These are phyloP conservation scores for Papiliotrema laurentii DNA, from an alignment of 1,284 basidiomycete genomes.

Conservation along the genomic window DNA sequence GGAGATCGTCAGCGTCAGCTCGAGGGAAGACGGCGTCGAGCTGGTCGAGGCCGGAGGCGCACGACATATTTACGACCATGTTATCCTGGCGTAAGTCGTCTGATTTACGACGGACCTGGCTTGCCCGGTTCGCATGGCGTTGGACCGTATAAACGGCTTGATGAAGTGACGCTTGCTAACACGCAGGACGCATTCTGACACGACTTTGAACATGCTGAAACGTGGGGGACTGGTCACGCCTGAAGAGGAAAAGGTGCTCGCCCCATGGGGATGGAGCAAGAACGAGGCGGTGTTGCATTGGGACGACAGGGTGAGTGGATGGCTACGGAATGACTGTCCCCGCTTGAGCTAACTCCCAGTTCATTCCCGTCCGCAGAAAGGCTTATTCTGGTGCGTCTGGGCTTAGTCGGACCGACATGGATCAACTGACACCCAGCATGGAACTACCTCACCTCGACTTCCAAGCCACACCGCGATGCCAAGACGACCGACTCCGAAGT, in stretches of 20 bases:
- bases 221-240: slow-evolving; percentile 54
- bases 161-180: no score
- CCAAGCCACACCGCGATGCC: slow-evolving; percentile 42
- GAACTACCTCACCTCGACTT: slow-evolving; percentile 64
- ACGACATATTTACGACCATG: slow-evolving; percentile 60
- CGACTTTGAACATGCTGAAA: slow-evolving; percentile 58
- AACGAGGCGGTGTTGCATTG: slow-evolving; percentile 69
- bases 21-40: slow-evolving; percentile 26
- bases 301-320: slow-evolving; percentile 54
- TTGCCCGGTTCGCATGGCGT: no score
- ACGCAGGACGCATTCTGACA: slow-evolving; percentile 59
- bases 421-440: slow-evolving; percentile 49
- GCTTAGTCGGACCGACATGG: not conserved
- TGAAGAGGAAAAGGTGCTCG: slow-evolving; percentile 59
- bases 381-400: slow-evolving; percentile 59
- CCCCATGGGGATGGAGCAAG: slow-evolving; percentile 62
- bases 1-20: slow-evolving; percentile 50
- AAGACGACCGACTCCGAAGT: slow-evolving; percentile 52
- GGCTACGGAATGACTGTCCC: slow-evolving; percentile 35
- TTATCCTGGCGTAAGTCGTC: slow-evolving; percentile 62
- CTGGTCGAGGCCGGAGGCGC: slow-evolving; percentile 34
- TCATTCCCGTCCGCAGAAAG: slow-evolving; percentile 60
- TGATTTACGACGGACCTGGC: not conserved
- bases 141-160: no score
- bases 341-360: slow-evolving; percentile 44